Evolutionary conservation across 331 rosid genomes (phyloP).

Genomic region (Rhamnella rubrinervis): DNA sequence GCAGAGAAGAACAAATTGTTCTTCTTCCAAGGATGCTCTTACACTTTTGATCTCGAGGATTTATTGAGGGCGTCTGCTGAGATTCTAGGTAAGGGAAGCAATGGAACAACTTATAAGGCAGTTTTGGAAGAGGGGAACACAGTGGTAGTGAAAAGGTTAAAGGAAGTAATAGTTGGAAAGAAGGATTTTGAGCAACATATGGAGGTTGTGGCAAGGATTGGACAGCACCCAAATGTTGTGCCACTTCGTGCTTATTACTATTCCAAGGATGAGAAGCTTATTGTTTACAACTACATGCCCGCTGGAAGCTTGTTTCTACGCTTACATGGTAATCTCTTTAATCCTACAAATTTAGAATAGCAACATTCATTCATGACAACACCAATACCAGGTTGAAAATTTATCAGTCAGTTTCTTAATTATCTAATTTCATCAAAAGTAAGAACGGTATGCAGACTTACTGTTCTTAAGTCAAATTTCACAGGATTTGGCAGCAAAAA

Average conservation of each 20-base stretch:
- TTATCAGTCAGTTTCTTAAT: no score
- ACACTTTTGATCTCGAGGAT: conserved; percentile 76
- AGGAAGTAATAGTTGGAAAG: conserved; percentile 66
- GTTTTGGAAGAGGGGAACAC: conserved; percentile 80
- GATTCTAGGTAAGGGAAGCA: conserved; percentile 83
- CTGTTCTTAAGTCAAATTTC: no score
- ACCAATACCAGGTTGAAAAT: no score
- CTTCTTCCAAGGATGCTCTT: conserved; percentile 67
- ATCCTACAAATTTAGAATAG: not conserved
- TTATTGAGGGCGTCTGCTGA: conserved; percentile 83
- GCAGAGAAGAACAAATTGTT: conserved; percentile 77
- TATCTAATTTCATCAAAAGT: no score
- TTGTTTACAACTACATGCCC: conserved; percentile 70
- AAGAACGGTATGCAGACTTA: no score
- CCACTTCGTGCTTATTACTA: conserved; percentile 76
- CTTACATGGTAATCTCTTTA: conserved; percentile 54
- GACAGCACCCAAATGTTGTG: conserved; percentile 64
- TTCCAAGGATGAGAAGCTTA: conserved; percentile 83
- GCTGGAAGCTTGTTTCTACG: conserved; percentile 68
- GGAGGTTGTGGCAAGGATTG: conserved; percentile 66
- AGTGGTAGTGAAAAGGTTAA: conserved; percentile 73
- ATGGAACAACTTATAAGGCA: conserved; percentile 84
- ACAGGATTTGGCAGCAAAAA: no score
- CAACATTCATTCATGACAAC: no score
- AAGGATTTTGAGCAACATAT: conserved; percentile 81